Evolutionary conservation across 2,329 filamentous ascomycete species (phyloP).

Genomic region (Beauveria australis): DNA sequence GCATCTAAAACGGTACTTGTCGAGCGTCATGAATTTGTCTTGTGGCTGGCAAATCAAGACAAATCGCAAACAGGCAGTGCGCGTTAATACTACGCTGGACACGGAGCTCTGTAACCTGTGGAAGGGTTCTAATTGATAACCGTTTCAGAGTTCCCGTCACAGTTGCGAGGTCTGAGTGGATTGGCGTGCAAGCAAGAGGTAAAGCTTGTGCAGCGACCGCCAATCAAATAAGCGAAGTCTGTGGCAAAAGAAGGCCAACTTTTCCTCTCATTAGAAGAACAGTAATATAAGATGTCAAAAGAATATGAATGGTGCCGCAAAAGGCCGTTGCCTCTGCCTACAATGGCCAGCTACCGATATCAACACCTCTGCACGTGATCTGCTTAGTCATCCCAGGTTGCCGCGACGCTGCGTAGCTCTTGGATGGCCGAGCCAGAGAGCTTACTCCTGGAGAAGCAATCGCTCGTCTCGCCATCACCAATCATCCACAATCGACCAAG

Average conservation of each 20-base stretch:
- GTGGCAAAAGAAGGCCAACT: no score
- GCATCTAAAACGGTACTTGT: background rate
- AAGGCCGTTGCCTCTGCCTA: background rate
- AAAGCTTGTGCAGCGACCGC: no score
- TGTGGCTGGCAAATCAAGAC: background rate
- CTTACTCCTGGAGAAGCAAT: constrained; percentile 2
- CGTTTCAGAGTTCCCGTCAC: background rate
- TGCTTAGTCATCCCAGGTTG: constrained; percentile 6
- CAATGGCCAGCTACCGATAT: background rate
- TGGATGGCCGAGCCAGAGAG: constrained; percentile 4
- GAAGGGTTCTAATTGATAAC: background rate
- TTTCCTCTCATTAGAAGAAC: no score
- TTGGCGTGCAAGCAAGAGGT: background rate
- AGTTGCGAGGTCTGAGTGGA: background rate
- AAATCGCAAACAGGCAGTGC: background rate
- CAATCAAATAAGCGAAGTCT: no score
- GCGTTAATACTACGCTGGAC: background rate
- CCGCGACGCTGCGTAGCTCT: constrained; percentile 9
- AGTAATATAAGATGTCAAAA: no score
- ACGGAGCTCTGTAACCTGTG: background rate
- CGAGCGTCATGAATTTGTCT: background rate
- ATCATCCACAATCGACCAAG: background rate
- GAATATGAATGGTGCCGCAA: background rate
- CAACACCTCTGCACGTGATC: background rate
- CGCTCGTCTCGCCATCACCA: background rate